Percentiles rank a stretch among this genome's conserved stretches.
phyloP scores from a whole-genome alignment of 148 eudicot genomes.

The Talinum fruticosum region DNA sequence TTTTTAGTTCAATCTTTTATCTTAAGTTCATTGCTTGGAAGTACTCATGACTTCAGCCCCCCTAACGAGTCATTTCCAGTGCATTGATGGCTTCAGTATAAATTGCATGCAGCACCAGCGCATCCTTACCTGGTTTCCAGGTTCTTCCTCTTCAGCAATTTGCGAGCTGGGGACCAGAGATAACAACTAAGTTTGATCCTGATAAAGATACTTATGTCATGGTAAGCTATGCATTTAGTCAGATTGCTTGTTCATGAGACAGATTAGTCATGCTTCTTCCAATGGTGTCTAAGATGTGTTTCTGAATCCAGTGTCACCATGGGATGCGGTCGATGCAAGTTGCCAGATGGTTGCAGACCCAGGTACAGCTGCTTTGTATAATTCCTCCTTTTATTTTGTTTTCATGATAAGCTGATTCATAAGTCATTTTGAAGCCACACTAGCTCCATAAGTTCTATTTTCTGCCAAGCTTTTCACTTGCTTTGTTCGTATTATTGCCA shows the following conservation, averaged over 20 bases:
- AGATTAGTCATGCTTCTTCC: background rate
- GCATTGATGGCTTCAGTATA: background rate
- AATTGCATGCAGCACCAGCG: slow-evolving; percentile 47
- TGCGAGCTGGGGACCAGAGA: slow-evolving; percentile 92
- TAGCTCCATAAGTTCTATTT: no score
- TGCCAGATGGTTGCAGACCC: slow-evolving; percentile 91
- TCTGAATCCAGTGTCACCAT: slow-evolving; percentile 77
- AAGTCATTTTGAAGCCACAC: background rate
- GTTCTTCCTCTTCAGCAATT: slow-evolving; percentile 91
- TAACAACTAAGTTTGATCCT: slow-evolving; percentile 67
- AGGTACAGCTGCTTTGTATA: slow-evolving; percentile 39
- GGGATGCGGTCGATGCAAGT: slow-evolving; percentile 90
- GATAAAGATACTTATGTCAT: slow-evolving; percentile 84
- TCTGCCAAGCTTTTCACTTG: no score
- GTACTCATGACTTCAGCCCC: background rate
- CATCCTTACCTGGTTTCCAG: slow-evolving; percentile 80
- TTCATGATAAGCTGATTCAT: background rate
- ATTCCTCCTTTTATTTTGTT: background rate
- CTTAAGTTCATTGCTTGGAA: slow-evolving; percentile 1
- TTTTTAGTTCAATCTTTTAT: background rate
- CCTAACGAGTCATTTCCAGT: background rate
- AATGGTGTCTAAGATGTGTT: slow-evolving; percentile 19
- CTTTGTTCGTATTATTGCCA: no score
- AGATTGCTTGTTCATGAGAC: background rate
- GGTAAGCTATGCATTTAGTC: slow-evolving; percentile 40